These are phyloP conservation scores for Mortierella sp. DNA, from an alignment of 371 early-diverging fungal genomes.

Conservation along the genomic window DNA sequence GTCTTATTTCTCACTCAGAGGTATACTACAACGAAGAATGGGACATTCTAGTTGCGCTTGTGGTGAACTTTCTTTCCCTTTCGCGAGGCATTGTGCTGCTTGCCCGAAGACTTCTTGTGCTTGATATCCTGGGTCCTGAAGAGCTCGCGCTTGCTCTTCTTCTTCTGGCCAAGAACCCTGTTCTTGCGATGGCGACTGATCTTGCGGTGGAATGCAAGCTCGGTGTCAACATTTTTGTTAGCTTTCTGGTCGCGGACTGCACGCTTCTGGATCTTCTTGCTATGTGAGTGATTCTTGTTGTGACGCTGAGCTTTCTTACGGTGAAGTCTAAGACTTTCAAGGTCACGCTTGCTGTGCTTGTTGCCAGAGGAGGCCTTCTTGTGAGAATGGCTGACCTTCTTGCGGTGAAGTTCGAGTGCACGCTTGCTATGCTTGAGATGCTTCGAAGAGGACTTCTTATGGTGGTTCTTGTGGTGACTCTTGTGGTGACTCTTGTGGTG, in stretches of 20 bases:
- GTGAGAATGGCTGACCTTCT: slow-evolving; percentile 3
- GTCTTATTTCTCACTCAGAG: not conserved
- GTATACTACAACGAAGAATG: not conserved
- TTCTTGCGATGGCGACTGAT: slow-evolving; percentile 42
- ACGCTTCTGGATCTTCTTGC: slow-evolving; percentile 20
- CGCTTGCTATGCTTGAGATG: slow-evolving; percentile 33
- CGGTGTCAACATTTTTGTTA: slow-evolving; percentile 10
- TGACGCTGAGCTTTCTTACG: slow-evolving; percentile 9
- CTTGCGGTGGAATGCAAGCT: slow-evolving; percentile 42
- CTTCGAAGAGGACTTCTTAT: not conserved
- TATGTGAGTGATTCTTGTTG: not conserved
- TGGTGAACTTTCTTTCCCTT: slow-evolving; percentile 15
- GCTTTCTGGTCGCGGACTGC: slow-evolving; percentile 8
- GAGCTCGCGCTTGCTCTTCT: slow-evolving; percentile 13
- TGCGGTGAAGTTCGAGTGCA: slow-evolving; percentile 22
- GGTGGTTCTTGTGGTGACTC: slow-evolving; percentile 6
- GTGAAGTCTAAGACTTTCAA: slow-evolving; percentile 8
- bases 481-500: slow-evolving; percentile 26
- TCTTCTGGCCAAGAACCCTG: slow-evolving; percentile 16
- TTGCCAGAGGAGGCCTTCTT: slow-evolving; percentile 2
- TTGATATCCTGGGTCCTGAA: slow-evolving; percentile 15
- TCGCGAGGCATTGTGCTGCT: slow-evolving; percentile 6
- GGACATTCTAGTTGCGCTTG: slow-evolving; percentile 8
- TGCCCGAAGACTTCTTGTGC: slow-evolving; percentile 9
- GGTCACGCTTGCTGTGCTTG: slow-evolving; percentile 16